Evolutionary conservation across 805 yeast species (phyloP), one percentile per base, ranked within the genome.

Genomic region (Saccharomycopsis fermentans): DNA sequence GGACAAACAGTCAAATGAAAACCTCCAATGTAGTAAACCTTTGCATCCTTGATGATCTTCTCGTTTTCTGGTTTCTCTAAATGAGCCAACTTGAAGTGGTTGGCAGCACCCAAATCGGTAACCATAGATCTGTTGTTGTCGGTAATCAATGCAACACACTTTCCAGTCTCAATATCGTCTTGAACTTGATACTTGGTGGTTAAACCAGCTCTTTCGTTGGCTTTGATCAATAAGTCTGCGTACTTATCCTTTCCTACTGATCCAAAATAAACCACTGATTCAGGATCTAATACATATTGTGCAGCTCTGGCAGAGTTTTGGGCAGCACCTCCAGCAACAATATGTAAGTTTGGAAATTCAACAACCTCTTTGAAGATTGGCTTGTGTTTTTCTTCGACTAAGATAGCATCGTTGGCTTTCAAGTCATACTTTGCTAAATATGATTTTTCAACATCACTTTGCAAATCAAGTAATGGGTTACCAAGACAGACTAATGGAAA

Each of bases 221-320:
- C 98, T 68, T 81, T 83, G 57, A 77, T 74, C 72, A 94, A 81
- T 72, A 84, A 82, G 62, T 86, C 90, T 60, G 94, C 83, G 74
- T 85, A 92, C 66, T 84, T 80, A 74, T 94, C 99, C 66, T 87
- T 81, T 69, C 99, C 99, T 62, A 92, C 98, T 55, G 96, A 86
- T 58, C 99, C 99, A 70, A 92, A 89, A 79, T 94, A 94, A 57
- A 86, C 86, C 59, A 94, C 98, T 35, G 92, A 83, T 66, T 82
- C 73, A 53, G 76, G 73, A 61, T 97, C 97, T 55, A 94, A 80
- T 58, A 90, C 73, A 75, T 89, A 92, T 70, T 92, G 97, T 55
- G 98, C 98, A 70, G 96, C 99, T 76, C 99, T 84, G 59, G 98
- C 97, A 64, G 98, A 83, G 79, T 94, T 94, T 77, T 94, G 99